Conservation (phyloP, 768 basidiomycete species). For the Leccinum arenicola region DNA sequence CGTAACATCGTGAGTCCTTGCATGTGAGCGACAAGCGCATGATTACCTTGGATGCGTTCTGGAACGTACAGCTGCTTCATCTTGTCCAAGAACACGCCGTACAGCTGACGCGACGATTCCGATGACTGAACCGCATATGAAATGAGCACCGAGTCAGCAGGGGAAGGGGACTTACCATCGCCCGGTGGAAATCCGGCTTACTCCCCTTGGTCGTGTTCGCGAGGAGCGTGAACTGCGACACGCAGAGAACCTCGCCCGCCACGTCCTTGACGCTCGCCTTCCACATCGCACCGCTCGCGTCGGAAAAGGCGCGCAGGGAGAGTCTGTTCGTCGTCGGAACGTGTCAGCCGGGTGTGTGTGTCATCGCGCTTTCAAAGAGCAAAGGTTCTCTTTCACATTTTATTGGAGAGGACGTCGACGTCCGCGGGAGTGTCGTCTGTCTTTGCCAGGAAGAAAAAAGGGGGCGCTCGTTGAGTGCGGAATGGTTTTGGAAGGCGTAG, state of each 20-base stretch:
- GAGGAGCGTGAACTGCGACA: slow-evolving; percentile 91
- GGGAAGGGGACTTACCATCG: slow-evolving; percentile 63
- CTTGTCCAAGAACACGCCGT: slow-evolving; percentile 67
- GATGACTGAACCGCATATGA: slow-evolving; percentile 38
- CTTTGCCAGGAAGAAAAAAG: slow-evolving; percentile 19
- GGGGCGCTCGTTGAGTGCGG: slow-evolving; percentile 2
- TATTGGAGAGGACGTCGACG: slow-evolving; percentile 69
- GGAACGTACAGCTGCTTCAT: slow-evolving; percentile 65
- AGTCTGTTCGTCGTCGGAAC: background rate
- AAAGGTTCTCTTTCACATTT: slow-evolving; percentile 61
- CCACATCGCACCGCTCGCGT: slow-evolving; percentile 71
- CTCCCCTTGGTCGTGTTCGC: slow-evolving; percentile 85
- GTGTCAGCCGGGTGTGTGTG: slow-evolving; percentile 6
- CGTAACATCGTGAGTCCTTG: background rate
- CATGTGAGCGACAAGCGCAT: background rate
- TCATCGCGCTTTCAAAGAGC: slow-evolving; percentile 14
- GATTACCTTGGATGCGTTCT: slow-evolving; percentile 74
- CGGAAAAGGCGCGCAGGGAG: slow-evolving; percentile 67
- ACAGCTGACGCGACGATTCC: slow-evolving; percentile 64
- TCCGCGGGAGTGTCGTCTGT: slow-evolving; percentile 82
- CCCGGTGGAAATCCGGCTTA: slow-evolving; percentile 90
- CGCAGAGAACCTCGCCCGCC: slow-evolving; percentile 87
- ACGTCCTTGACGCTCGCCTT: slow-evolving; percentile 85
- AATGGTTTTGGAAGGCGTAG: background rate
- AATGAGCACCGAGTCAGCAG: too few relatives aligned